phyloP scores from a whole-genome alignment of 805 yeast species.

The Soucietia sequanensis region DNA sequence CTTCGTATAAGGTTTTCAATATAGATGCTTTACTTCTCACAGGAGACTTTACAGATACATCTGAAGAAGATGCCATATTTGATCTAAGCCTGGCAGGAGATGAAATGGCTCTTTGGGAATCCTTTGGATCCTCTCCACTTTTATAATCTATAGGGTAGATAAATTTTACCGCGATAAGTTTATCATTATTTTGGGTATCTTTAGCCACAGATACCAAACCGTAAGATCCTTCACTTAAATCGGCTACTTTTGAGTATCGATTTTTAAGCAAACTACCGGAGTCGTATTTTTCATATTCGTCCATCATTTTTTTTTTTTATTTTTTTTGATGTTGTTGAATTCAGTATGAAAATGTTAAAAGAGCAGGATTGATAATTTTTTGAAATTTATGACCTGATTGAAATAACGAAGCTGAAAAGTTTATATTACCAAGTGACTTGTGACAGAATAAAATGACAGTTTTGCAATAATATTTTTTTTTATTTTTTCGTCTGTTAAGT shows the following conservation, averaged over 20 bases:
- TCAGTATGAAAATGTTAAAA: background rate
- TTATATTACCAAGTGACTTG: too few species aligned
- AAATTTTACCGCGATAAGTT: conserved; percentile 81
- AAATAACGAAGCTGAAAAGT: too few species aligned
- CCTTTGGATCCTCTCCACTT: conserved; percentile 14
- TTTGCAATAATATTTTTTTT: too few species aligned
- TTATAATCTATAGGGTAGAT: conserved; percentile 58
- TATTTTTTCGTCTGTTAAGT: too few species aligned
- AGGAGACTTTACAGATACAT: background rate
- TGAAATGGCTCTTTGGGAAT: conserved; percentile 27
- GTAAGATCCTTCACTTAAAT: conserved; percentile 88
- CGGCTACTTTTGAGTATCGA: conserved; percentile 66
- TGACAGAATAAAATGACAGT: too few species aligned
- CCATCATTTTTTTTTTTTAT: too few species aligned
- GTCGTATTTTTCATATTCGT: conserved; percentile 38
- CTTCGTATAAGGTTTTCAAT: conserved; percentile 39
- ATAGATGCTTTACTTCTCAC: conserved; percentile 18
- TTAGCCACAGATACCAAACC: conserved; percentile 88
- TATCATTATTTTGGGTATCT: conserved; percentile 49
- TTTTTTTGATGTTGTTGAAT: background rate
- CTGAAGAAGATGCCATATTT: conserved; percentile 4
- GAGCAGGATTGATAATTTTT: too few species aligned
- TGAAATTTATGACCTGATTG: too few species aligned
- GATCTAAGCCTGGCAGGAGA: conserved; percentile 35
- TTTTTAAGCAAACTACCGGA: conserved; percentile 50